phyloP scores from a whole-genome alignment of 2,329 filamentous ascomycete genomes.

The Fusarium floridanum region DNA sequence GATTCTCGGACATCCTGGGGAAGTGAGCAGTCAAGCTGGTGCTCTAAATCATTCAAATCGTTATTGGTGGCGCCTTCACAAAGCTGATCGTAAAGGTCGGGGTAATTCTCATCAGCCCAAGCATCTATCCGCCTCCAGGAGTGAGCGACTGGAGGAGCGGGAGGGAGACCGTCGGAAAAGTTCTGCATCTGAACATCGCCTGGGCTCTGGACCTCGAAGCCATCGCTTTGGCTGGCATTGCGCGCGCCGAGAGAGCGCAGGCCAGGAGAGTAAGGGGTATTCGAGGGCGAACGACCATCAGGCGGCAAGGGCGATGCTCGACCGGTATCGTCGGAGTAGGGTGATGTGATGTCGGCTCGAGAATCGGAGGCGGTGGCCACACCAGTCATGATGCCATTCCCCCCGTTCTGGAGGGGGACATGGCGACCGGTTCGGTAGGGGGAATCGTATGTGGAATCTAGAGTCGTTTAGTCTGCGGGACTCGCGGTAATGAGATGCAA shows the following conservation, averaged over 20 bases:
- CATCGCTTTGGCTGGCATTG: conserved; percentile 72
- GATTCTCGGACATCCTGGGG: conserved; percentile 96
- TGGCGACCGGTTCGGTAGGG: conserved; percentile 92
- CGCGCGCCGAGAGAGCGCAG: conserved; percentile 83
- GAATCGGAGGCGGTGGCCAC: conserved; percentile 92
- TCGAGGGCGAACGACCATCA: conserved; percentile 64
- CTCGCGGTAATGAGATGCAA: conserved; percentile 7
- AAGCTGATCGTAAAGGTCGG: conserved; percentile 92
- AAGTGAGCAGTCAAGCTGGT: conserved; percentile 93
- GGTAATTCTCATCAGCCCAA: conserved; percentile 96
- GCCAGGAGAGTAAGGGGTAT: conserved; percentile 88
- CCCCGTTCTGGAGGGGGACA: conserved; percentile 86
- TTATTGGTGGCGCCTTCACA: conserved; percentile 93
- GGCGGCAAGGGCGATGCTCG: conserved; percentile 62
- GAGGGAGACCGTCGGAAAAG: conserved; percentile 91
- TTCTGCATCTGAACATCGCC: conserved; percentile 97
- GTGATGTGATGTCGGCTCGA: conserved; percentile 82
- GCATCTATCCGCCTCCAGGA: conserved; percentile 95
- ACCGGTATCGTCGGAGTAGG: conserved; percentile 80
- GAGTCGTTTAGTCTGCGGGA: conserved; percentile 31
- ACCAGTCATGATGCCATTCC: conserved; percentile 85
- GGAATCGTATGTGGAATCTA: conserved; percentile 93
- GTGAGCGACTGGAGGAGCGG: conserved; percentile 86
- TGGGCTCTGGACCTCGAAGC: conserved; percentile 77
- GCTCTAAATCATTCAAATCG: conserved; percentile 96